A percentile compares a stretch with the other conserved stretches of the same genome.
phyloP scores from a whole-genome alignment of 129 eudicot species.

The Centrapalus pauciflorus region DNA sequence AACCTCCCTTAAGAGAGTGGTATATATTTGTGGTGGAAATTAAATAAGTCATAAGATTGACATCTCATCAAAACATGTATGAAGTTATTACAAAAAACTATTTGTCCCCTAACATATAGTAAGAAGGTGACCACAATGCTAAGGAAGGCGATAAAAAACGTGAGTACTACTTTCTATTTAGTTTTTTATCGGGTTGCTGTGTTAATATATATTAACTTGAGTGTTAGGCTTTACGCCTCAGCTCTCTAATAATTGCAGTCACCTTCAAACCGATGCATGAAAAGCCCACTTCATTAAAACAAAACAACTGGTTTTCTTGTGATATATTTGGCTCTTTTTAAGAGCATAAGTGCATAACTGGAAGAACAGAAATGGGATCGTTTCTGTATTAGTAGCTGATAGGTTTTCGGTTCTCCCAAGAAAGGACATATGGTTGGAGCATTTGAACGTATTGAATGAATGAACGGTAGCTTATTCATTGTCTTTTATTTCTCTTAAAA shows the following conservation, averaged over 20 bases:
- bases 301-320: not conserved
- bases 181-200: not conserved
- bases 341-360: not conserved
- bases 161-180: not conserved
- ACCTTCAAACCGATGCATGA: not conserved
- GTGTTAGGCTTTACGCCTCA: not conserved
- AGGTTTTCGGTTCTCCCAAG: no score
- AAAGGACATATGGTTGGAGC: no score
- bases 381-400: not conserved
- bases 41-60: not conserved
- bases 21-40: conserved; percentile 13
- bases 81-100: not conserved
- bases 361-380: not conserved
- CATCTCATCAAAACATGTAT: not conserved
- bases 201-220: not conserved
- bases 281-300: not conserved
- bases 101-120: not conserved
- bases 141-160: not conserved
- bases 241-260: not conserved
- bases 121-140: not conserved
- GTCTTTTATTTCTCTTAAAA: not conserved
- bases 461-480: not conserved
- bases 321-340: not conserved
- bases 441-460: not conserved
- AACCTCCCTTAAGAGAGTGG: not conserved